Evolutionary conservation across 2,329 filamentous ascomycete genomes (phyloP), one percentile per base, ranked within the genome.

Genomic region (Aspergillus clavatus): DNA sequence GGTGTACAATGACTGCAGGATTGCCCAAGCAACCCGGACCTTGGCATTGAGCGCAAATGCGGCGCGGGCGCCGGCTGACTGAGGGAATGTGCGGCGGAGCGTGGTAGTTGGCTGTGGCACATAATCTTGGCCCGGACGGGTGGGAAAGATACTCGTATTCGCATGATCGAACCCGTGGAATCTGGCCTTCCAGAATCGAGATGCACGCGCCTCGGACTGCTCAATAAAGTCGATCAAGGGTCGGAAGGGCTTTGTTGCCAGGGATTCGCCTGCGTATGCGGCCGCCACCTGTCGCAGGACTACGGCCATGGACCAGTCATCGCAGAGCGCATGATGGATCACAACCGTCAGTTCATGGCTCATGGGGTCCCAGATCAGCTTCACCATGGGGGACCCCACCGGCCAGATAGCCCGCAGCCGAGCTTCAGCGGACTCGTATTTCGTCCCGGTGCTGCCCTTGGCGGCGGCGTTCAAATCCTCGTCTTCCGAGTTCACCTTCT

Each of bases 311-410:
- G 53, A 56, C 53, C 53, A 56, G 24, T 48, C 38, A 14, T 56
- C 53, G 23, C 52, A 53, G n/a, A 54, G 44, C 2, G 52, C 43
- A 41, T 54, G 53, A 39, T 56, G 53, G 7, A 52, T 42, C 10
- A 33, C 26, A 7, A 52, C 24, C 7, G 8, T 40, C 8, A 51
- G 16, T 7, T 27, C 26, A 5, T 27, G 26, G 26, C 8, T 12
- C 26, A 27, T 12, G 12, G 26, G 26, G 26, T 27, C 26, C 26
- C 26, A 27, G 26, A 27, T 27, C 8, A 27, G 26, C 12, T 27
- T 27, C 26, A 27, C 26, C 26, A 27, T 27, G 3, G 26, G 26
- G 8, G 26, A 27, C 8, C 26, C 26, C 8, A 12, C 26, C 26
- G 26, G 26, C 26, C 26, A 27, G 12, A 27, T 6, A 3, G 26